Conservation (phyloP, 1,284 basidiomycete species). For the Mycosarcoma mackinlayi region DNA sequence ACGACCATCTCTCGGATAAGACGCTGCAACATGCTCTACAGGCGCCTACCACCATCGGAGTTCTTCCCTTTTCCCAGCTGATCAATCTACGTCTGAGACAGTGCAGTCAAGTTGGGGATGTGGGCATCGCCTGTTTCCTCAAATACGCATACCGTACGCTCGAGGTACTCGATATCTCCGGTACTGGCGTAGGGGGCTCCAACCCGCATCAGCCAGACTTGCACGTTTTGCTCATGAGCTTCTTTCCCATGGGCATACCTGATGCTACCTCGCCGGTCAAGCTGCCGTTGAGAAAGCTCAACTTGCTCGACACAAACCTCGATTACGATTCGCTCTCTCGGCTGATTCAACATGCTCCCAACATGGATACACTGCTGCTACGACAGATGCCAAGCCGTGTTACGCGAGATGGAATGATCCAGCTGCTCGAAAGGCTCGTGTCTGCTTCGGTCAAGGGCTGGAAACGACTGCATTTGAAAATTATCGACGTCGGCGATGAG, state of each 20-base stretch:
- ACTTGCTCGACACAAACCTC: slow-evolving; percentile 29
- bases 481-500: slow-evolving; percentile 26
- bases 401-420: slow-evolving; percentile 20
- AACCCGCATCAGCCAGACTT: slow-evolving; percentile 23
- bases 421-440: slow-evolving; percentile 14
- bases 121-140: slow-evolving; percentile 28
- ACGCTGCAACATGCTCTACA: slow-evolving; percentile 16
- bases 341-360: slow-evolving; percentile 7
- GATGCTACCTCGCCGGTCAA: background rate
- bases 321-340: slow-evolving; percentile 13
- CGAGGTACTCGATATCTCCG: slow-evolving; percentile 31
- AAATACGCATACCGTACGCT: slow-evolving; percentile 17
- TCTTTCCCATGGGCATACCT: slow-evolving; percentile 15
- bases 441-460: background rate
- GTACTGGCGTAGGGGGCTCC: slow-evolving; percentile 14
- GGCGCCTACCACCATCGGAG: slow-evolving; percentile 6
- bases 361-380: slow-evolving; percentile 19
- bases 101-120: slow-evolving; percentile 27
- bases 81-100: slow-evolving; percentile 24
- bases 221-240: slow-evolving; percentile 12
- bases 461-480: slow-evolving; percentile 15
- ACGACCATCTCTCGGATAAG: slow-evolving; percentile 33
- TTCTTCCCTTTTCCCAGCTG: slow-evolving; percentile 25
- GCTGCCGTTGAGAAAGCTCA: slow-evolving; percentile 19
- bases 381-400: slow-evolving; percentile 19